phyloP scores from a whole-genome alignment of 768 basidiomycete genomes.

The Mycena floridula region DNA sequence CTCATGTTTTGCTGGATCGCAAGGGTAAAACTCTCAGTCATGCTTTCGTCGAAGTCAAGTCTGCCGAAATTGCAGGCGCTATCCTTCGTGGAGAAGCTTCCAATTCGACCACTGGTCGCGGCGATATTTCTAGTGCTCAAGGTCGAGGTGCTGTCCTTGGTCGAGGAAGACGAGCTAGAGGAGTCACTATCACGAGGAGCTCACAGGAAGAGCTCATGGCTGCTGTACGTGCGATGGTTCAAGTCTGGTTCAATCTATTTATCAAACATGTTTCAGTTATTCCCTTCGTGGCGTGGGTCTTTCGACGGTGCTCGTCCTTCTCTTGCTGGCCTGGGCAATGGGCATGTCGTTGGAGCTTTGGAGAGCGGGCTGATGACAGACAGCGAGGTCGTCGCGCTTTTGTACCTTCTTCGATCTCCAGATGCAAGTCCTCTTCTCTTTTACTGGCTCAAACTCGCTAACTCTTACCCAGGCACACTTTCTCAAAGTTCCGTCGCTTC shows the following conservation, averaged over 20 bases:
- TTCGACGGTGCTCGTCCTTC: slow-evolving; percentile 69
- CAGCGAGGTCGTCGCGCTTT: slow-evolving; percentile 56
- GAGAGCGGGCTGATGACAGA: slow-evolving; percentile 64
- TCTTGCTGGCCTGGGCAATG: slow-evolving; percentile 54
- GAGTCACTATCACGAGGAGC: slow-evolving; percentile 78
- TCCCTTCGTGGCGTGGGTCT: slow-evolving; percentile 73
- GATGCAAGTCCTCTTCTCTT: slow-evolving; percentile 45
- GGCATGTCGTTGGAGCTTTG: slow-evolving; percentile 51
- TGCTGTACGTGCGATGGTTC: slow-evolving; percentile 41
- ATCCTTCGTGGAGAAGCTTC: slow-evolving; percentile 49
- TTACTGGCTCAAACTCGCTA: slow-evolving; percentile 10
- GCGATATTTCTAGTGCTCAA: slow-evolving; percentile 34
- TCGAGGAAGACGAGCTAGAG: slow-evolving; percentile 69
- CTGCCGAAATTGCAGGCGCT: slow-evolving; percentile 55
- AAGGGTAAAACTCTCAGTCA: slow-evolving; percentile 84
- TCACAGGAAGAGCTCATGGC: slow-evolving; percentile 79
- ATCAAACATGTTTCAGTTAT: slow-evolving; percentile 39
- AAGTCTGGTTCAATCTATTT: background rate
- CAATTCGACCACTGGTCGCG: slow-evolving; percentile 15
- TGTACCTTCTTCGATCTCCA: slow-evolving; percentile 69
- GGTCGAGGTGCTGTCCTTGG: slow-evolving; percentile 61
- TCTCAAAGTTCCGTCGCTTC: slow-evolving; percentile 77
- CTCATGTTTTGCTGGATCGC: slow-evolving; percentile 73
- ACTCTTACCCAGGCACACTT: slow-evolving; percentile 71
- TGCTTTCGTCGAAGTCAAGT: slow-evolving; percentile 71